Percentiles rank a stretch among this genome's conserved stretches.
Evolutionary conservation across 495 filamentous ascomycete species (phyloP).

Genomic region (Podospora pseudopauciseta): DNA sequence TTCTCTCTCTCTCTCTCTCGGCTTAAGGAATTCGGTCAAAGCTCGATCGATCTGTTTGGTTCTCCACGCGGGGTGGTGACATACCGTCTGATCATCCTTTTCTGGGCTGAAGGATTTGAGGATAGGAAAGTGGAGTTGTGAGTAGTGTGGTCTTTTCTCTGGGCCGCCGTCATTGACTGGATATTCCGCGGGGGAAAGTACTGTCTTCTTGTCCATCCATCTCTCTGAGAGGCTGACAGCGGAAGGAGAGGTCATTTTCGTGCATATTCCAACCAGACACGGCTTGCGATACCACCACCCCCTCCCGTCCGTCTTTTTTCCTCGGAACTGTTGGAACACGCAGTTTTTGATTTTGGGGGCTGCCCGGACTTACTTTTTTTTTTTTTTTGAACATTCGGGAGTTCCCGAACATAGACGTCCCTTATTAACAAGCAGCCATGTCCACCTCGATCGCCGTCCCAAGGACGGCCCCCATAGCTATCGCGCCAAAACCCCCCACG

Average conservation of each 20-base stretch:
- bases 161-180: background rate
- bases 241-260: background rate
- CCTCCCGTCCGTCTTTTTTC: background rate
- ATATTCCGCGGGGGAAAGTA: background rate
- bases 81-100: background rate
- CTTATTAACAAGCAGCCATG: constrained; percentile 33
- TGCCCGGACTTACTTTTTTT: background rate
- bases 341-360: background rate
- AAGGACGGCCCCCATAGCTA: constrained; percentile 55
- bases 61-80: background rate
- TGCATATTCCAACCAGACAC: background rate
- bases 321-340: background rate
- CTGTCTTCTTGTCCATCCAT: no score
- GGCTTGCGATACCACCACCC: background rate
- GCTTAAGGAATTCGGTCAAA: no score
- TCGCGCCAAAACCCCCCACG: constrained; percentile 49
- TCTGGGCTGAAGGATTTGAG: background rate
- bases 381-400: background rate
- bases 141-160: background rate
- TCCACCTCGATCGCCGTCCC: constrained; percentile 46
- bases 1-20: background rate
- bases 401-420: background rate
- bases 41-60: background rate
- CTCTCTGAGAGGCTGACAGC: no score
- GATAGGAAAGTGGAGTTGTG: background rate